These are phyloP conservation scores for Saccharomyces jurei DNA, from an alignment of 805 yeast species.

Conservation along the genomic window DNA sequence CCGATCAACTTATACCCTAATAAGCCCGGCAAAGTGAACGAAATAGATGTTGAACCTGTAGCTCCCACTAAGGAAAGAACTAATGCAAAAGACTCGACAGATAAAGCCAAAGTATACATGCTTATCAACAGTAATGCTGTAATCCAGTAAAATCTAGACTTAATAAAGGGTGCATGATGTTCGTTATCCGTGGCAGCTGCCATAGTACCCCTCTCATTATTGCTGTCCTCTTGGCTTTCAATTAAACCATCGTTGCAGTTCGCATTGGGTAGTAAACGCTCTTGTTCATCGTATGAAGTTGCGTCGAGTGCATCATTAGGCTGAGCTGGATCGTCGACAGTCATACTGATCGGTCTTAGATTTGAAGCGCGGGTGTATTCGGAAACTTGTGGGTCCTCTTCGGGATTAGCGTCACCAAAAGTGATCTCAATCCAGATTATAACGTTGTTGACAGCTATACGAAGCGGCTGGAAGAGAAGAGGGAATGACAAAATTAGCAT, in stretches of 20 bases:
- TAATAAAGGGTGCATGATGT: conserved; percentile 16
- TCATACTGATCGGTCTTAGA: conserved; percentile 4
- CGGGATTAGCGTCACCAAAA: conserved; percentile 2
- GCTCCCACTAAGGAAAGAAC: conserved; percentile 87
- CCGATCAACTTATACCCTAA: conserved; percentile 70
- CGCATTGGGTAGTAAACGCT: neutral
- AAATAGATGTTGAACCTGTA: conserved; percentile 86
- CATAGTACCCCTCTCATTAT: neutral
- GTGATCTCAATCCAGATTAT: conserved; percentile 37
- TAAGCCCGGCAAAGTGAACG: conserved; percentile 83
- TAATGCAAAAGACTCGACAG: conserved; percentile 66
- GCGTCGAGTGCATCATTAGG: neutral
- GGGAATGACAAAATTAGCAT: conserved; percentile 77
- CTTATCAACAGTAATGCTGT: conserved; percentile 38
- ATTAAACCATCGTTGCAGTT: neutral
- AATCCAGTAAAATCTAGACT: conserved; percentile 27
- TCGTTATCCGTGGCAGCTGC: conserved; percentile 3
- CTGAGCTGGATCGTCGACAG: conserved; percentile 1
- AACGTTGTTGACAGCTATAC: conserved; percentile 66
- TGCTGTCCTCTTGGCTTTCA: neutral
- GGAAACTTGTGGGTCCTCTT: neutral
- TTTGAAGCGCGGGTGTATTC: conserved; percentile 1
- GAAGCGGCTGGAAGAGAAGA: conserved; percentile 71
- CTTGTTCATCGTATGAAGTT: neutral
- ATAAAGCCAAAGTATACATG: conserved; percentile 57